A percentile compares a stretch with the other conserved stretches of the same genome.
These are phyloP conservation scores for Sanguinoderma infundibulare DNA, from an alignment of 1,284 basidiomycete species.

Conservation along the genomic window DNA sequence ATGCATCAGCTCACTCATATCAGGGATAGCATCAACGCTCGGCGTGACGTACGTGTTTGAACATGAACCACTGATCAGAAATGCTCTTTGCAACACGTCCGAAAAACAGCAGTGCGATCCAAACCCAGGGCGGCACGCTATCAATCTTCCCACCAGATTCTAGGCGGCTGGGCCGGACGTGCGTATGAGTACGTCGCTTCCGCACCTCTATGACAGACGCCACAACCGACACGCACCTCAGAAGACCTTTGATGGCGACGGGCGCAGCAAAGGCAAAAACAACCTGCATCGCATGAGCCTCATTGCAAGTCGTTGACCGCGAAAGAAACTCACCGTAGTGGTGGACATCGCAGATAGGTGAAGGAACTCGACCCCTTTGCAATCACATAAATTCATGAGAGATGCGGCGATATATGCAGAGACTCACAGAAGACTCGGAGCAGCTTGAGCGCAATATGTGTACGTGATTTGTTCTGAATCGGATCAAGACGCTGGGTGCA, in stretches of 20 bases:
- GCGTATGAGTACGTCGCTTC: background rate
- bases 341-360: slow-evolving; percentile 27
- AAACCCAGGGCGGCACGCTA: slow-evolving; percentile 55
- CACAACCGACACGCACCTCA: slow-evolving; percentile 1
- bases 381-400: background rate
- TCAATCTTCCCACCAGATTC: slow-evolving; percentile 44
- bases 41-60: slow-evolving; percentile 20
- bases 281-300: slow-evolving; percentile 16
- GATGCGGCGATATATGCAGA: slow-evolving; percentile 15
- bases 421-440: slow-evolving; percentile 30
- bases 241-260: slow-evolving; percentile 46
- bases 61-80: slow-evolving; percentile 47
- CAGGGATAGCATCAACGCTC: background rate
- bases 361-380: slow-evolving; percentile 28
- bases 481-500: slow-evolving; percentile 35
- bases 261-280: slow-evolving; percentile 42
- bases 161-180: slow-evolving; percentile 42
- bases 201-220: background rate
- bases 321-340: slow-evolving; percentile 6
- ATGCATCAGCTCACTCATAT: slow-evolving; percentile 41
- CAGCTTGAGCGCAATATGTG: slow-evolving; percentile 35
- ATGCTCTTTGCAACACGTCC: slow-evolving; percentile 54
- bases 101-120: slow-evolving; percentile 65
- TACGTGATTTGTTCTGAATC: slow-evolving; percentile 26
- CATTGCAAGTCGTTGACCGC: background rate